Percentiles rank a stretch among this genome's conserved stretches.
Evolutionary conservation across 1,139 yeast genomes (phyloP).

Genomic region (Yamadazyma atlantica): DNA sequence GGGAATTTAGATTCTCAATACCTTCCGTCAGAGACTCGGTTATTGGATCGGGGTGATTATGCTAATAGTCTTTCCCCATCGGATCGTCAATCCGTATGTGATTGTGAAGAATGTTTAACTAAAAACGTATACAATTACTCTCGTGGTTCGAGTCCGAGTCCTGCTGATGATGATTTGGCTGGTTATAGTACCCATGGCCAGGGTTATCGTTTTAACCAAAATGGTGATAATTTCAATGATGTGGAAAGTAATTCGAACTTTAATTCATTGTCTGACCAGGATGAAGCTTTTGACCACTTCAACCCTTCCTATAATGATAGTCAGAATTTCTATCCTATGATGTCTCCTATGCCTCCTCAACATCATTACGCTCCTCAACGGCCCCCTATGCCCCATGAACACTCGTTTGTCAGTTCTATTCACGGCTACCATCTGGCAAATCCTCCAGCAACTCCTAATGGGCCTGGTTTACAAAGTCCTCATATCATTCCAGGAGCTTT

Average conservation of each 20-base stretch:
- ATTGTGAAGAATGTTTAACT: neutral
- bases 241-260: constrained; percentile 2
- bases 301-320: neutral
- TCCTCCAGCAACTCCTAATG: constrained; percentile 1
- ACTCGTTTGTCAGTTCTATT: neutral
- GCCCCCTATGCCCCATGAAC: neutral
- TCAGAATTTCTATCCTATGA: neutral
- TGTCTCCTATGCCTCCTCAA: constrained; percentile 3
- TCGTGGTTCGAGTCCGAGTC: constrained; percentile 1
- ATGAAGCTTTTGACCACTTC: neutral
- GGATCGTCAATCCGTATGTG: neutral
- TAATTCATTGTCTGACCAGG: constrained; percentile 1
- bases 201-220: neutral
- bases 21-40: neutral
- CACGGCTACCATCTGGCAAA: neutral
- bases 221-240: neutral
- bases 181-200: neutral
- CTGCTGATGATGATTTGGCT: neutral
- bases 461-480: constrained; percentile 2
- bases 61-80: neutral
- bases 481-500: constrained; percentile 3
- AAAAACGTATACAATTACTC: neutral
- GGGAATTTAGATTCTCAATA: too few species aligned
- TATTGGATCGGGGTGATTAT: neutral
- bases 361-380: neutral